Evolutionary conservation across 1,284 basidiomycete genomes (phyloP), one percentile per base, ranked within the genome.

Genomic region (Cutaneotrichosporon arboriforme): DNA sequence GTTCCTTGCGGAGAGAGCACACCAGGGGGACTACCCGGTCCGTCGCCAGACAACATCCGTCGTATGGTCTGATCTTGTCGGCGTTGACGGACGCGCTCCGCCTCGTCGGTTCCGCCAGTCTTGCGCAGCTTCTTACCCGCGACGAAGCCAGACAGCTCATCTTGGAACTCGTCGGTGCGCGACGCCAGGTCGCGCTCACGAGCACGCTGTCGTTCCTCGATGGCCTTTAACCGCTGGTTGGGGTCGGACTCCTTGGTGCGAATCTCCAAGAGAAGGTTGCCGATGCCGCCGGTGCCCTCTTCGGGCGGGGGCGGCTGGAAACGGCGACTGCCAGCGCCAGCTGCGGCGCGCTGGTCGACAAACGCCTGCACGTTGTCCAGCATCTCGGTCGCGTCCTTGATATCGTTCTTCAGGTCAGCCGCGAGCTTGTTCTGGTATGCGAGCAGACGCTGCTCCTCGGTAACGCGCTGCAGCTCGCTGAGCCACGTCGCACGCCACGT

Each of bases 401-500:
- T 84, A 69, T 97, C 94, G 66, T 93, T 92, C 55, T 89, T 79
- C 41, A 97, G 79, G 69, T 97, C 94, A 45, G 80, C 80, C 49
- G 94, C 79, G 67, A 97, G 83, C 74, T 93, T 89, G 73, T 92
- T 88, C 69, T 96, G 90, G 66, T 96, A 88, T 12, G 83, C 85
- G 50, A 97, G 78, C 77, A 96, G 88, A 64, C 93, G 88, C 72
- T 98, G 94, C 75, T 98, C 94, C 72, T 97, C 93, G 42, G 97
- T 88, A 56, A 98, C 93, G 62, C 91, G 90, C 77, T 91, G 88
- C 70, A 98, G 75, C 77, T 98, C 94, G 66, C 88, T 84, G 65
- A 90, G 89, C 94, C 94, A 98, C 21, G 93, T 97, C 80, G 94
- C 91, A 78, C 94, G 91, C 94, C 94, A 98, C 80, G 89, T 89